Conservation (phyloP, 2,329 filamentous ascomycete species). For the Alternaria ventricosa region DNA sequence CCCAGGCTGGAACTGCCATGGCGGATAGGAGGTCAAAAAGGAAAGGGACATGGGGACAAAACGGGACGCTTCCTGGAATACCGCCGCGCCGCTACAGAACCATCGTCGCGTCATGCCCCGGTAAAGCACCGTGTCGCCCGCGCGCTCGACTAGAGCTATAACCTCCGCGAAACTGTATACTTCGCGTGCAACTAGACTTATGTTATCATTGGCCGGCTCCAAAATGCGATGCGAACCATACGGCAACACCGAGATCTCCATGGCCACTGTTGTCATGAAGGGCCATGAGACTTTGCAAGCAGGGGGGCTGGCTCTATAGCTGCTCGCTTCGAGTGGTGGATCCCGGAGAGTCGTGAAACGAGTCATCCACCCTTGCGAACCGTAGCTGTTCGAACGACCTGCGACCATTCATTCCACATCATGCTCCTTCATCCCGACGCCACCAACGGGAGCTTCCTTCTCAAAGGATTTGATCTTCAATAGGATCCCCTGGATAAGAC, state of each 20-base stretch:
- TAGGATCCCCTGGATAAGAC: not conserved
- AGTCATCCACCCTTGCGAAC: not conserved
- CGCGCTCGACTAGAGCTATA: not conserved
- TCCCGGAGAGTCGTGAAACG: not conserved
- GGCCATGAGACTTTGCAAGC: conserved; percentile 6
- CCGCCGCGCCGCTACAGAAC: conserved; percentile 1
- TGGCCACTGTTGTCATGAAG: conserved; percentile 2
- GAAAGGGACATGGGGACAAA: not conserved
- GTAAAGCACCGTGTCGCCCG: not conserved
- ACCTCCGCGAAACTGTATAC: not conserved
- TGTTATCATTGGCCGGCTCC: not conserved
- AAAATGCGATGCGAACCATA: conserved; percentile 12
- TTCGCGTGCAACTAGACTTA: not conserved
- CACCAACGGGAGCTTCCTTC: conserved; percentile 9
- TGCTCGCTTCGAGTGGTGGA: conserved; percentile 8
- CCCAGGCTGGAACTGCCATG: not conserved
- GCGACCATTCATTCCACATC: not conserved
- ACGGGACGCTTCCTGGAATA: not conserved
- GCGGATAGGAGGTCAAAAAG: conserved; percentile 5
- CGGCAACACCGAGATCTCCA: conserved; percentile 9
- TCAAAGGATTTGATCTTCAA: conserved; percentile 1
- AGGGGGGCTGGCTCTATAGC: conserved; percentile 2
- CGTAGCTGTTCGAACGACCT: not conserved
- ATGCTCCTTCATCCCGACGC: conserved; percentile 1
- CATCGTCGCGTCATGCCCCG: not conserved